Conservation (phyloP, 345 rosid species). For the Crucihimalaya himalaica region DNA sequence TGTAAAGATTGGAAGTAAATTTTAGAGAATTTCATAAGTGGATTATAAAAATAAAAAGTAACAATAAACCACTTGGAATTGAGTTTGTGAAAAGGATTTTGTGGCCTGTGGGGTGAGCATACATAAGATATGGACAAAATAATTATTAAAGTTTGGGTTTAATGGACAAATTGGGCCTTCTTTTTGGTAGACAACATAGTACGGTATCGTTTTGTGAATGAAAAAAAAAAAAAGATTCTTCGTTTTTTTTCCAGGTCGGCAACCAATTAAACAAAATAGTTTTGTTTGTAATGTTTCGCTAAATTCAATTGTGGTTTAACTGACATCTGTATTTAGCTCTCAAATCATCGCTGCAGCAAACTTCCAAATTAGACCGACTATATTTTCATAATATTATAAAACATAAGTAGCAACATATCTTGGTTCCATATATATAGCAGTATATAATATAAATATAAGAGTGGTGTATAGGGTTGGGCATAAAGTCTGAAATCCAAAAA, state of each 20-base stretch:
- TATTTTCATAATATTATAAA: not conserved
- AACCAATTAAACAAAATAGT: not conserved
- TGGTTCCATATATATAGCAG: not conserved
- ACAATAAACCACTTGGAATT: not conserved
- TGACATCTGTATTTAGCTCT: slow-evolving; percentile 8
- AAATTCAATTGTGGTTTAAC: not conserved
- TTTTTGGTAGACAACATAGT: not conserved
- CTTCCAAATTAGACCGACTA: slow-evolving; percentile 24
- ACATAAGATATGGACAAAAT: not conserved
- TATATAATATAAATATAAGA: not conserved
- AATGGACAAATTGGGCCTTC: not conserved
- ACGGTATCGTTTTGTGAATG: not conserved
- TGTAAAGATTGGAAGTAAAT: no score
- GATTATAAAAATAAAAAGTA: not conserved
- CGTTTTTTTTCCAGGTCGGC: not conserved
- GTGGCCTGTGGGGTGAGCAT: not conserved
- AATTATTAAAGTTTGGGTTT: not conserved
- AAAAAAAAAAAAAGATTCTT: not conserved
- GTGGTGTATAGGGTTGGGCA: not conserved
- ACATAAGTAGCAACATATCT: not conserved
- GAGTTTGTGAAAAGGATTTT: not conserved
- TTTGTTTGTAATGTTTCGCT: not conserved
- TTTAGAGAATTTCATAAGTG: not conserved
- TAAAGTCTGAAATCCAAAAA: no score
- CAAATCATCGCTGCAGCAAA: slow-evolving; percentile 3